phyloP scores from a whole-genome alignment of 1,284 basidiomycete genomes.

The Chiua sp. region DNA sequence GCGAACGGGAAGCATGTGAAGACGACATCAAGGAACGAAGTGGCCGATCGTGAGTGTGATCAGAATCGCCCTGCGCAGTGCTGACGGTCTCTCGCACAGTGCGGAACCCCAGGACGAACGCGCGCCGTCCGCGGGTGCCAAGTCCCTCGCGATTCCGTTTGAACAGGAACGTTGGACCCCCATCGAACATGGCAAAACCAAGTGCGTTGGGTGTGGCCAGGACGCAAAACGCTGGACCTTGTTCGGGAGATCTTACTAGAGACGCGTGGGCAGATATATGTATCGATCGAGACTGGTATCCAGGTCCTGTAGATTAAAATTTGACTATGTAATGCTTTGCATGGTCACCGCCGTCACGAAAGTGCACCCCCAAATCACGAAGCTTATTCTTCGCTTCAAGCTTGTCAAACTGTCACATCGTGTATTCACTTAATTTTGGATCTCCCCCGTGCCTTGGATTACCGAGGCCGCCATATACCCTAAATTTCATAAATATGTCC shows the following conservation, averaged over 20 bases:
- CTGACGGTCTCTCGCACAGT: constrained; percentile 43
- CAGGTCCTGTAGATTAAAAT: not conserved
- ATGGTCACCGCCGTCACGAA: no score
- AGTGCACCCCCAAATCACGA: no score
- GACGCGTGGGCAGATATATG: not conserved
- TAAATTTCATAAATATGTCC: no score
- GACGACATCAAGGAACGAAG: constrained; percentile 98
- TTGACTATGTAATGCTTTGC: no score
- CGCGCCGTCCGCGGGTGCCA: constrained; percentile 98
- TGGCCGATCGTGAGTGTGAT: constrained; percentile 74
- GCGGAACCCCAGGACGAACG: constrained; percentile 90
- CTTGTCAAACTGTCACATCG: no score
- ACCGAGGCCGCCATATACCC: no score
- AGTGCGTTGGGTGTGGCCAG: constrained; percentile 84
- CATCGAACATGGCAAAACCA: constrained; percentile 81
- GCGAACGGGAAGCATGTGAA: constrained; percentile 93
- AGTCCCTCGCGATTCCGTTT: constrained; percentile 97
- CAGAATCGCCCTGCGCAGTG: not conserved
- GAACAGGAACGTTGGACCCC: constrained; percentile 85
- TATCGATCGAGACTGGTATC: not conserved
- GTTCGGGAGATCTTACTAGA: constrained; percentile 83
- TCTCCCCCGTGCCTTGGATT: no score
- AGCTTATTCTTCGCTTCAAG: no score
- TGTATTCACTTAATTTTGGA: no score
- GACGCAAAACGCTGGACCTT: constrained; percentile 93